Conservation (phyloP, 2,329 filamentous ascomycete species). For the Botrytis porri region DNA sequence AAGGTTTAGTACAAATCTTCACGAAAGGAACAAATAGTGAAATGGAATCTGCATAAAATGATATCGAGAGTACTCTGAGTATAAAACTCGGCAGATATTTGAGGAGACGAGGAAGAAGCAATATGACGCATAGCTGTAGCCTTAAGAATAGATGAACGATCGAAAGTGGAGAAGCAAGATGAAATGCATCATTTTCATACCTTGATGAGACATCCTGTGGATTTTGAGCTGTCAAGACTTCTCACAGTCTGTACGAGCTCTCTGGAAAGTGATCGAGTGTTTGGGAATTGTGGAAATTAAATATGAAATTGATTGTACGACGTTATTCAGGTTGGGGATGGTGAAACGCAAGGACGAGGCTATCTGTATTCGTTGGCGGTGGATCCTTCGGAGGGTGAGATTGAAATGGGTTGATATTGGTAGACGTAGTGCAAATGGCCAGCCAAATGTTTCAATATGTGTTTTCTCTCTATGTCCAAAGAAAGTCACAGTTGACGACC, state of each 20-base stretch:
- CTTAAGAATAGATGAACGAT: background rate
- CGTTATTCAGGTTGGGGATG: background rate
- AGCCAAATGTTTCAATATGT: background rate
- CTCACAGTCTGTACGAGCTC: background rate
- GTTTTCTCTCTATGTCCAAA: too few species aligned
- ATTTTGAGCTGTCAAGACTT: background rate
- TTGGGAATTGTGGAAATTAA: background rate
- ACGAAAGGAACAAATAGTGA: background rate
- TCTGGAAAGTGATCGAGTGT: background rate
- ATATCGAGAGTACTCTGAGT: background rate
- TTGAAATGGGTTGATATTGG: background rate
- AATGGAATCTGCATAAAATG: background rate
- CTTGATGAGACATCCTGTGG: constrained; percentile 16
- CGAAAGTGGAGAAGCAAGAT: background rate
- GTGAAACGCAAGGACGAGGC: constrained; percentile 10
- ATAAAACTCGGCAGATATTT: background rate
- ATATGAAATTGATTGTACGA: background rate
- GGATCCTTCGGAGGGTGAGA: background rate
- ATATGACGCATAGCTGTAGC: constrained; percentile 1
- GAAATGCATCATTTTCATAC: constrained; percentile 10
- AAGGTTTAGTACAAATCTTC: constrained; percentile 16
- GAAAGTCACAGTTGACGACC: background rate
- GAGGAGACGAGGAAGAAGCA: background rate
- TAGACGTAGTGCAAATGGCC: background rate
- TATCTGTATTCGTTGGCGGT: constrained; percentile 1